Percentiles rank a stretch among this genome's conserved stretches.
Conservation (phyloP, 1,284 basidiomycete species). For the Erythrobasidium hasegawianum region DNA sequence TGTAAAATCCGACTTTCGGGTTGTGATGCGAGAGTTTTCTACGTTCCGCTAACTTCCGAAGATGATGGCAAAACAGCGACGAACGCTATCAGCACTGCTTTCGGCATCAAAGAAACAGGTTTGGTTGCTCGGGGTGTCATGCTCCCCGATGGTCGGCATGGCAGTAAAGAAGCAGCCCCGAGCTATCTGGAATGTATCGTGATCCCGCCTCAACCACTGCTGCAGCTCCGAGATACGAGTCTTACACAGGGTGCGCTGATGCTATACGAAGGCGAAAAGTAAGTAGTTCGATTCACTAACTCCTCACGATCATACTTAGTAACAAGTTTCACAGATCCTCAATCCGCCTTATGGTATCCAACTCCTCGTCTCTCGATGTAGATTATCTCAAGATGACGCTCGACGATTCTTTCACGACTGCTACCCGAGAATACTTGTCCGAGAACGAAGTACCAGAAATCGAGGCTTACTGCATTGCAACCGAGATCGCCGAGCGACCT, state of each 20-base stretch:
- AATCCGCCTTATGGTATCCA: slow-evolving; percentile 80
- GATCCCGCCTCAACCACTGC: slow-evolving; percentile 75
- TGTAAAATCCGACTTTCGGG: slow-evolving; percentile 72
- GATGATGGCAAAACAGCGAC: too few species aligned
- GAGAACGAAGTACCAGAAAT: slow-evolving; percentile 71
- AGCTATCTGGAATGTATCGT: slow-evolving; percentile 70
- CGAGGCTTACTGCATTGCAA: slow-evolving; percentile 86
- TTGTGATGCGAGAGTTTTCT: slow-evolving; percentile 65
- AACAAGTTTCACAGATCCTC: slow-evolving; percentile 60
- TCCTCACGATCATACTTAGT: neutral
- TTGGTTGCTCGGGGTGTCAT: too few species aligned
- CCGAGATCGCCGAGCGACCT: slow-evolving; percentile 69
- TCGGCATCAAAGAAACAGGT: too few species aligned
- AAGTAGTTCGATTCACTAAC: slow-evolving; percentile 41
- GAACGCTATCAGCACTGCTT: too few species aligned
- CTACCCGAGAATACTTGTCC: slow-evolving; percentile 67
- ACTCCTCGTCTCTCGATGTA: slow-evolving; percentile 73
- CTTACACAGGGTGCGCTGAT: slow-evolving; percentile 85
- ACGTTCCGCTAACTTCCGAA: slow-evolving; percentile 59
- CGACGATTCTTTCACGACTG: slow-evolving; percentile 77
- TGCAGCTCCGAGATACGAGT: slow-evolving; percentile 77
- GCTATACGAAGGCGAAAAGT: slow-evolving; percentile 90
- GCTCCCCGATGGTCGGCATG: too few species aligned
- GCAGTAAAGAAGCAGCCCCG: slow-evolving; percentile 50
- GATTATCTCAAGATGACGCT: slow-evolving; percentile 81